Percentiles rank a stretch among this genome's conserved stretches.
These are phyloP conservation scores for Solioccasus polychromus DNA, from an alignment of 768 basidiomycete genomes.

Conservation along the genomic window DNA sequence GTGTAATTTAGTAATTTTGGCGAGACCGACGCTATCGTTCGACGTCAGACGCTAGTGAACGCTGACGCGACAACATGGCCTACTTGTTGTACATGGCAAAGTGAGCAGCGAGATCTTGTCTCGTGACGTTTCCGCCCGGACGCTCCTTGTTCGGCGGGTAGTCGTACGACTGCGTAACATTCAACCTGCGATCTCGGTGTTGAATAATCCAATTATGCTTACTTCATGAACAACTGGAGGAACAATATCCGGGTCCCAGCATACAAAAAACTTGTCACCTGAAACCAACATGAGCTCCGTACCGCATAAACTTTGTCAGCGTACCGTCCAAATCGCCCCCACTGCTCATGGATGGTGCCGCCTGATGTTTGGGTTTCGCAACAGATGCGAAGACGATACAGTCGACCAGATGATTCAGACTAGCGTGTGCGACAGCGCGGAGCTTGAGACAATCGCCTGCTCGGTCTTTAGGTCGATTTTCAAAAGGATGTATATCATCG, in stretches of 20 bases:
- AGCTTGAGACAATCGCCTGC: conserved; percentile 64
- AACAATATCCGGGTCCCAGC: conserved; percentile 65
- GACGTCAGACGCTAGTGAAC: not conserved
- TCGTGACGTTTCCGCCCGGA: conserved; percentile 43
- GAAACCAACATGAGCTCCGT: not conserved
- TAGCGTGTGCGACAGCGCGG: conserved; percentile 50
- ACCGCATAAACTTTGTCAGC: not conserved
- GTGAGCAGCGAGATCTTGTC: conserved; percentile 59
- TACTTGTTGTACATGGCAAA: conserved; percentile 66
- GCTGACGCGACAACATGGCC: conserved; percentile 6
- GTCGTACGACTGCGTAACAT: conserved; percentile 50
- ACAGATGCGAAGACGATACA: conserved; percentile 66
- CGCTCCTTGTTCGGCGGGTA: conserved; percentile 64
- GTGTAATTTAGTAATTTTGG: conserved; percentile 54
- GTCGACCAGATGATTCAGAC: conserved; percentile 56
- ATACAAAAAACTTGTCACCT: conserved; percentile 69
- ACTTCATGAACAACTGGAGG: conserved; percentile 56
- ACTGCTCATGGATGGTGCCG: conserved; percentile 69
- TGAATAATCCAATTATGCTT: conserved; percentile 2
- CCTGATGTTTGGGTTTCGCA: conserved; percentile 51
- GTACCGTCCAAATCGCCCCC: conserved; percentile 63
- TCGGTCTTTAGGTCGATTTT: not conserved
- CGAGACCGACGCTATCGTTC: conserved; percentile 50
- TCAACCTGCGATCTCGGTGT: not conserved
- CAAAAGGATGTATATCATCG: not conserved